Percentiles rank a stretch among this genome's conserved stretches.
Conservation (phyloP, 2,329 filamentous ascomycete species). For the Venturiaceae sp. region DNA sequence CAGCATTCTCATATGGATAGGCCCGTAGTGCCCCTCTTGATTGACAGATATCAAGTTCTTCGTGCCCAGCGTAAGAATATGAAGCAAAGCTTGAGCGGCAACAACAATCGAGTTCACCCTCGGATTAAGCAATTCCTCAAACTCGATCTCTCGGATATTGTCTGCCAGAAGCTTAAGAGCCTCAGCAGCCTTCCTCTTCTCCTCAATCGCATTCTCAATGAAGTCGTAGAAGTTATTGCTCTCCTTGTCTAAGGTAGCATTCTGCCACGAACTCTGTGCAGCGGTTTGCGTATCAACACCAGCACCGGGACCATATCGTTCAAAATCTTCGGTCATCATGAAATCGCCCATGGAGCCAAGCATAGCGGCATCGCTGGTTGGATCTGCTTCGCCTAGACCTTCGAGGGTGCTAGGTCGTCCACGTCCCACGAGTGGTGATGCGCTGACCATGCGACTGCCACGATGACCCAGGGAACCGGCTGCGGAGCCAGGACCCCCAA, state of each 20-base stretch:
- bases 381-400: slow-evolving; percentile 11
- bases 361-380: neutral
- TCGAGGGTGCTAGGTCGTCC: slow-evolving; percentile 22
- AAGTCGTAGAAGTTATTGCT: slow-evolving; percentile 55
- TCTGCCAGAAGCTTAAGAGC: neutral
- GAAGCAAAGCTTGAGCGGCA: slow-evolving; percentile 46
- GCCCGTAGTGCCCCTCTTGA: neutral
- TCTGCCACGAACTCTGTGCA: slow-evolving; percentile 37
- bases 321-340: slow-evolving; percentile 18
- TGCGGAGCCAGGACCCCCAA: slow-evolving; percentile 24
- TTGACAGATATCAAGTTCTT: slow-evolving; percentile 1
- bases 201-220: slow-evolving; percentile 37
- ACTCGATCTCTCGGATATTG: slow-evolving; percentile 26
- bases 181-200: slow-evolving; percentile 14
- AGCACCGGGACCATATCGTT: slow-evolving; percentile 27
- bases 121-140: slow-evolving; percentile 60
- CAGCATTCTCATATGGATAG: neutral
- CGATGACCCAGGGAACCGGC: slow-evolving; percentile 27
- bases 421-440: slow-evolving; percentile 51
- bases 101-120: slow-evolving; percentile 44
- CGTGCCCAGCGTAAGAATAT: slow-evolving; percentile 18
- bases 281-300: slow-evolving; percentile 40
- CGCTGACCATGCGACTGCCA: slow-evolving; percentile 44
- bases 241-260: slow-evolving; percentile 46
- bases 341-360: neutral